A percentile compares a stretch with the other conserved stretches of the same genome.
Evolutionary conservation across 208 protist genomes (phyloP).

Genomic region (Herpetomonas tarakana): DNA sequence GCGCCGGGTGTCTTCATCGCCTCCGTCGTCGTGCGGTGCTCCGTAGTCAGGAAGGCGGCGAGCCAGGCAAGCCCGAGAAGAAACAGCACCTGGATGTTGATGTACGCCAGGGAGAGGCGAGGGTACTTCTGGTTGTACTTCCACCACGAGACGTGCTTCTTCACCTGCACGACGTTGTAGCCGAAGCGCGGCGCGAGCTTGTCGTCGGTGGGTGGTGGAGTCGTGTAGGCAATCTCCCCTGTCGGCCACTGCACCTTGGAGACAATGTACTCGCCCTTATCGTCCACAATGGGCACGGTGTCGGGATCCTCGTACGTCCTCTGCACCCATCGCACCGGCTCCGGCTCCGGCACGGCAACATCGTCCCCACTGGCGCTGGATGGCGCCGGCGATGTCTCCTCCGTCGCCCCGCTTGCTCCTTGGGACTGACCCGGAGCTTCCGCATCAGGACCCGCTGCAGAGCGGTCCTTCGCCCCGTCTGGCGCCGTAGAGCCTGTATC

Average conservation of each 20-base stretch:
- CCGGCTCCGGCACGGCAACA: constrained; percentile 25
- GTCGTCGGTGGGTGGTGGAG: constrained; percentile 60
- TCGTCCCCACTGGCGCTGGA: not conserved
- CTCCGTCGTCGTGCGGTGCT: constrained; percentile 66
- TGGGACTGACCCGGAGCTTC: too few species aligned
- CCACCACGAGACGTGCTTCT: constrained; percentile 88
- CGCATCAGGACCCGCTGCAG: too few species aligned
- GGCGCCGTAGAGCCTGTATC: too few species aligned
- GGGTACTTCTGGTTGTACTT: constrained; percentile 85
- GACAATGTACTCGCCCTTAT: constrained; percentile 82
- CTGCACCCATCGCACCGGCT: constrained; percentile 73
- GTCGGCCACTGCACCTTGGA: constrained; percentile 83
- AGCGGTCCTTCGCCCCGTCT: too few species aligned
- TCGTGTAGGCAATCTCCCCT: constrained; percentile 76
- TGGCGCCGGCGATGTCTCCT: too few species aligned
- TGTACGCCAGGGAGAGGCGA: constrained; percentile 73
- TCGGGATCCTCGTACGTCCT: constrained; percentile 33
- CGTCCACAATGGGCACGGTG: constrained; percentile 57
- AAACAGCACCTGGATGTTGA: constrained; percentile 83
- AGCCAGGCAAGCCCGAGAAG: constrained; percentile 77
- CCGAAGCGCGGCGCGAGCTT: constrained; percentile 79
- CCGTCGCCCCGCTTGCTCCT: too few species aligned
- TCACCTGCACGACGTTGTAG: constrained; percentile 86
- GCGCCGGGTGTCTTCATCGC: constrained; percentile 76
- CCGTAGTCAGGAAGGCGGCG: constrained; percentile 60